A percentile compares a stretch with the other conserved stretches of the same genome.
These are phyloP conservation scores for Colletotrichum godetiae DNA, from an alignment of 2,329 filamentous ascomycete genomes.

Conservation along the genomic window DNA sequence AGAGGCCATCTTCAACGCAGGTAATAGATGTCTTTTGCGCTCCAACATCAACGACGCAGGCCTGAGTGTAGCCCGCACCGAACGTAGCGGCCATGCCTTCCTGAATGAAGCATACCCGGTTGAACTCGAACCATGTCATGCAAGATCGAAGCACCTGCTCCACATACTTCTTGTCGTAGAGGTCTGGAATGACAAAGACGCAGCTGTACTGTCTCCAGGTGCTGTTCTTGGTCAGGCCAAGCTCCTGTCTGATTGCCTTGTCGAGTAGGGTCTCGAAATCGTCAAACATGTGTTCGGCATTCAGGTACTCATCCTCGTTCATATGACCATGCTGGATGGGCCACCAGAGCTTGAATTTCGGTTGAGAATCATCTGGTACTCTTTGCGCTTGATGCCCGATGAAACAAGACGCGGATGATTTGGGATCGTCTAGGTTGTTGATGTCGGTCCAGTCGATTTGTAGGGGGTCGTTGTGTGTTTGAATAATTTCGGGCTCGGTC, in stretches of 20 bases:
- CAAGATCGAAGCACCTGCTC: constrained; percentile 86
- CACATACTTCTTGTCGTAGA: constrained; percentile 95
- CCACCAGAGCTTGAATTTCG: constrained; percentile 93
- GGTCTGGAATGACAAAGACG: constrained; percentile 95
- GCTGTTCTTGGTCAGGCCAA: constrained; percentile 80
- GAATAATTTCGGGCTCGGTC: constrained; percentile 85
- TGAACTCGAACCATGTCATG: constrained; percentile 91
- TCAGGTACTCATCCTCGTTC: constrained; percentile 89
- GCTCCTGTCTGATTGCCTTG: constrained; percentile 85
- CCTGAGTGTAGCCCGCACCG: constrained; percentile 92
- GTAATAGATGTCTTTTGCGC: constrained; percentile 98
- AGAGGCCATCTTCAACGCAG: constrained; percentile 96
- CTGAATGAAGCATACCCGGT: constrained; percentile 91
- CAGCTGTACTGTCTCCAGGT: constrained; percentile 93
- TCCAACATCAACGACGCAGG: constrained; percentile 95
- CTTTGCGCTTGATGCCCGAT: constrained; percentile 85
- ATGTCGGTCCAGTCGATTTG: constrained; percentile 97
- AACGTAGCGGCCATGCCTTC: constrained; percentile 96
- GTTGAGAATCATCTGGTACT: constrained; percentile 88
- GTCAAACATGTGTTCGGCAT: constrained; percentile 82
- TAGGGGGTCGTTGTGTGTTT: constrained; percentile 93
- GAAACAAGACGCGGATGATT: constrained; percentile 72
- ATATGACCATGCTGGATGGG: constrained; percentile 87
- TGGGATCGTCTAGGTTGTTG: constrained; percentile 71
- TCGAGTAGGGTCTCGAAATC: constrained; percentile 91